A percentile compares a stretch with the other conserved stretches of the same genome.
phyloP scores from a whole-genome alignment of 306 rosid species.

The Vigna mungo region DNA sequence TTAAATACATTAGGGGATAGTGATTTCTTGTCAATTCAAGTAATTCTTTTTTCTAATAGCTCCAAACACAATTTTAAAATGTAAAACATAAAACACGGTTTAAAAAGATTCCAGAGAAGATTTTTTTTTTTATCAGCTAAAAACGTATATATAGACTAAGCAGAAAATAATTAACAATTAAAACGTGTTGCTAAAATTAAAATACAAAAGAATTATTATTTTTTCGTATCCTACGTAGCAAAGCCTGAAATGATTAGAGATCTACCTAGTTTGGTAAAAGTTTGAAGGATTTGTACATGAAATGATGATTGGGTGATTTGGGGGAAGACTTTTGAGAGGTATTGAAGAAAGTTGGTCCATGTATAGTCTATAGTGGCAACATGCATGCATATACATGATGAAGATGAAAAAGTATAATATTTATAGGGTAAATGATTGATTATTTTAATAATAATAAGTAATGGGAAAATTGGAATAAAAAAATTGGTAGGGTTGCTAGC shows the following conservation, averaged over 20 bases:
- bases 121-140: too few relatives aligned
- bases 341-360: slow-evolving; percentile 17
- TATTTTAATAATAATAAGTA: not conserved
- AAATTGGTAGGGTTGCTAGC: slow-evolving; percentile 42
- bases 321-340: slow-evolving; percentile 16
- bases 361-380: slow-evolving; percentile 19
- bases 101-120: not conserved
- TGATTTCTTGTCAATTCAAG: not conserved
- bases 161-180: not conserved
- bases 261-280: slow-evolving; percentile 5
- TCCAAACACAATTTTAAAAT: not conserved
- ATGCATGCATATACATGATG: slow-evolving; percentile 5
- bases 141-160: too few relatives aligned
- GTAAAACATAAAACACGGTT: not conserved
- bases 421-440: not conserved
- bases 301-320: slow-evolving; percentile 11
- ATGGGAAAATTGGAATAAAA: not conserved
- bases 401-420: not conserved
- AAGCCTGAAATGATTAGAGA: not conserved
- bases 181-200: too few relatives aligned
- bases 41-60: not conserved
- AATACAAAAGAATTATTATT: not conserved
- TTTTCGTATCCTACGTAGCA: not conserved
- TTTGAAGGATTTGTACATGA: not conserved
- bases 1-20: not conserved